Percentiles rank a stretch among this genome's conserved stretches.
Conservation (phyloP, 768 basidiomycete species). For the Boletus rubescentipes region DNA sequence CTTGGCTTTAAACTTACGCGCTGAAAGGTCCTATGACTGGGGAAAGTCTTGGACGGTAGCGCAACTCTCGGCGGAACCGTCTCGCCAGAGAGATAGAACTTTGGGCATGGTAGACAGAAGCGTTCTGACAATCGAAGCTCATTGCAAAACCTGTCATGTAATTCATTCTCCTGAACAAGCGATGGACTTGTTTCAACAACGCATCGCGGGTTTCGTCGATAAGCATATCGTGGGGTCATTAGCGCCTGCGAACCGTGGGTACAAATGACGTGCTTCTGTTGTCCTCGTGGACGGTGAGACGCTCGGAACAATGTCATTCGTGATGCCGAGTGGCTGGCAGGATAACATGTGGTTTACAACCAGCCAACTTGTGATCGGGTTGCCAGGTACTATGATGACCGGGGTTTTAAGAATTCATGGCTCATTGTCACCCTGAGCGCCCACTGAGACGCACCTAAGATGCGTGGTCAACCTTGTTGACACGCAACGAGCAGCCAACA, state of each 20-base stretch:
- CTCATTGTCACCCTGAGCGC: neutral
- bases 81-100: neutral
- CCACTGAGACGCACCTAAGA: neutral
- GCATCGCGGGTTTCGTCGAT: too few relatives aligned
- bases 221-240: neutral
- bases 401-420: neutral
- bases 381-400: neutral
- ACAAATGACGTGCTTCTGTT: neutral
- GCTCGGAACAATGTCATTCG: too few relatives aligned
- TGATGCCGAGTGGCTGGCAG: neutral
- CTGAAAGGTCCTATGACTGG: constrained; percentile 1
- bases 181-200: neutral
- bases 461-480: neutral
- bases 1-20: neutral
- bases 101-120: neutral
- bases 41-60: neutral
- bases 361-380: neutral
- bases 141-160: too few relatives aligned
- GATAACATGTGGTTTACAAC: neutral
- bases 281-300: neutral
- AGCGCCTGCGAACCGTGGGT: neutral
- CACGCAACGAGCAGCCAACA: too few relatives aligned
- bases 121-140: neutral
- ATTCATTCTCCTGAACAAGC: too few relatives aligned
- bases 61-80: neutral